phyloP scores from a whole-genome alignment of 345 rosid species.

The Euphorbia peplus region DNA sequence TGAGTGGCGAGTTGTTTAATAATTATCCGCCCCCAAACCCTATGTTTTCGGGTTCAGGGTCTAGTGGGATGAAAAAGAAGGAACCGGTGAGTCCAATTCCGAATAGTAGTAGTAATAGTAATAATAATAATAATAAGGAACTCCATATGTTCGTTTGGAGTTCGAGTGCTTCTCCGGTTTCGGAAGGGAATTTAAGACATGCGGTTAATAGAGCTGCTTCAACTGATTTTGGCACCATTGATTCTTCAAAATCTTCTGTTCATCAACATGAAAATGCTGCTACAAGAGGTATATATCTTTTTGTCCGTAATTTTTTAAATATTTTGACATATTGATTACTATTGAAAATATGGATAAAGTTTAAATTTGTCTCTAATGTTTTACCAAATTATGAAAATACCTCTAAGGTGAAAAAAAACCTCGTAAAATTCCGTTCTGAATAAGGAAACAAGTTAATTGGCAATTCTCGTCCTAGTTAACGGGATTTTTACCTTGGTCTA shows the following conservation, averaged over 20 bases:
- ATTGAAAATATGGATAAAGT: too few relatives aligned
- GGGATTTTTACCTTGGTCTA: too few relatives aligned
- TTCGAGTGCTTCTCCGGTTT: slow-evolving; percentile 73
- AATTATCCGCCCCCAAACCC: slow-evolving; percentile 69
- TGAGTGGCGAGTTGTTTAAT: slow-evolving; percentile 68
- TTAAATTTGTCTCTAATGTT: too few relatives aligned
- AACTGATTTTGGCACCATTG: slow-evolving; percentile 35
- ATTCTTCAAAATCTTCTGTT: slow-evolving; percentile 24
- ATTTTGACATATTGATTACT: too few relatives aligned
- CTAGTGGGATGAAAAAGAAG: slow-evolving; percentile 28
- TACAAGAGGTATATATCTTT: slow-evolving; percentile 34
- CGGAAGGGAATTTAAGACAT: slow-evolving; percentile 56
- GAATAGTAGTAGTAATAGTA: slow-evolving; percentile 22
- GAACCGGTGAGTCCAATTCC: slow-evolving; percentile 10
- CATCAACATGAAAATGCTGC: slow-evolving; percentile 45
- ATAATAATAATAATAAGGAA: slow-evolving; percentile 40
- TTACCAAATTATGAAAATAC: too few relatives aligned
- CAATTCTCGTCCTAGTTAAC: too few relatives aligned
- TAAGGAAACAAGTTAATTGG: too few relatives aligned
- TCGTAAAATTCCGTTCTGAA: too few relatives aligned
- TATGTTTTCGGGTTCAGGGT: slow-evolving; percentile 46
- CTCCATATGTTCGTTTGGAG: slow-evolving; percentile 88
- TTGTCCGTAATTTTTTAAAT: too few relatives aligned
- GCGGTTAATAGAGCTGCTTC: slow-evolving; percentile 50
- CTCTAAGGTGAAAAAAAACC: too few relatives aligned